Conservation (phyloP, 768 basidiomycete species). For the Panus rudis region DNA sequence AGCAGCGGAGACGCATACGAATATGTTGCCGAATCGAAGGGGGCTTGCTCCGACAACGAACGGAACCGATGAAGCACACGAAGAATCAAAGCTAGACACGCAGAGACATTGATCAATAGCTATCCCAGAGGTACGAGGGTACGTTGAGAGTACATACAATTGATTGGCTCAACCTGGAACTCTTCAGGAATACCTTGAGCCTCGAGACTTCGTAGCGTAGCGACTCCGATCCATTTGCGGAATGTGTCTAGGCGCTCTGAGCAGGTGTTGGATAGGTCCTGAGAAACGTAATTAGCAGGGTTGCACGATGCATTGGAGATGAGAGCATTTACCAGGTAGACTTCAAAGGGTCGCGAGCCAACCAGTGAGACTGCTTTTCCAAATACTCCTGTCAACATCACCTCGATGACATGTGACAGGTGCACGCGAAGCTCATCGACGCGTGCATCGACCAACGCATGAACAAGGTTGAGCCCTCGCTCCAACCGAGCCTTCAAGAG, state of each 20-base stretch:
- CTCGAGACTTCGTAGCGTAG: slow-evolving; percentile 69
- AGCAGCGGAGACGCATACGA: slow-evolving; percentile 76
- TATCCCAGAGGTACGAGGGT: too few relatives aligned
- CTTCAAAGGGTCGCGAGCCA: slow-evolving; percentile 56
- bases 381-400: slow-evolving; percentile 64
- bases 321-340: slow-evolving; percentile 62
- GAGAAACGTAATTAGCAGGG: slow-evolving; percentile 1
- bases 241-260: slow-evolving; percentile 69
- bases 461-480: slow-evolving; percentile 66
- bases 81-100: slow-evolving; percentile 57
- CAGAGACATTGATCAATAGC: neutral
- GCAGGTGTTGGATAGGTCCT: slow-evolving; percentile 66
- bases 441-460: slow-evolving; percentile 46
- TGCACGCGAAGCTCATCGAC: slow-evolving; percentile 48
- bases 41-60: slow-evolving; percentile 69
- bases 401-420: slow-evolving; percentile 47
- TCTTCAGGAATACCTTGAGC: slow-evolving; percentile 65
- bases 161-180: slow-evolving; percentile 62
- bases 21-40: slow-evolving; percentile 84
- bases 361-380: slow-evolving; percentile 55
- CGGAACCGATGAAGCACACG: slow-evolving; percentile 84
- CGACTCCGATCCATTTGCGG: slow-evolving; percentile 71
- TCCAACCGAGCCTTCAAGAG: slow-evolving; percentile 46
- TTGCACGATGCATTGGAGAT: neutral
- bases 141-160: slow-evolving; percentile 33